phyloP scores from a whole-genome alignment of 441 rosid species.

The Eruca vesicaria region DNA sequence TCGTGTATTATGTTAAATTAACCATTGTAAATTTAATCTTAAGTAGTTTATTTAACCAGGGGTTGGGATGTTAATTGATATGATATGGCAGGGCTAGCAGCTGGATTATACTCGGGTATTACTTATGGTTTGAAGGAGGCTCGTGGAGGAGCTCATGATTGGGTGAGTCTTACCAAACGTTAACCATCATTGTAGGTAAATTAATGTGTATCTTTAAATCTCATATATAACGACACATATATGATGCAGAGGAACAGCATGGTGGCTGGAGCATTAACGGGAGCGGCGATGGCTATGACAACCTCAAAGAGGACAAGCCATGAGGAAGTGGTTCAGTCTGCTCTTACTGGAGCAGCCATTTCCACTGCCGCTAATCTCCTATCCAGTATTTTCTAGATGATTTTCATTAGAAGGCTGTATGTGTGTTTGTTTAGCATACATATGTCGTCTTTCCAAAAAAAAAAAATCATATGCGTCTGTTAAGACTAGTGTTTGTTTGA shows the following conservation, averaged over 20 bases:
- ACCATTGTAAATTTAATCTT: background rate
- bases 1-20: background rate
- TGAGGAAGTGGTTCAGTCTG: slow-evolving; percentile 81
- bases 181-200: background rate
- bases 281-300: slow-evolving; percentile 73
- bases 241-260: slow-evolving; percentile 71
- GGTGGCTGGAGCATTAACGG: slow-evolving; percentile 88
- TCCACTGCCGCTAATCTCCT: slow-evolving; percentile 91
- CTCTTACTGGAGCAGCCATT: slow-evolving; percentile 91
- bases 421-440: background rate
- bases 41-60: background rate
- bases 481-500: background rate
- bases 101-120: slow-evolving; percentile 87
- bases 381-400: slow-evolving; percentile 51
- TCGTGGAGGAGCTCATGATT: slow-evolving; percentile 82
- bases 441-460: background rate
- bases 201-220: background rate
- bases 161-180: slow-evolving; percentile 47
- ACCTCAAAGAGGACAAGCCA: slow-evolving; percentile 64
- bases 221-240: background rate
- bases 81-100: slow-evolving; percentile 67
- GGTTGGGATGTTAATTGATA: background rate
- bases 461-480: background rate
- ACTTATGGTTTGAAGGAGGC: slow-evolving; percentile 85
- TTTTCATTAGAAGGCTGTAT: background rate